Base-by-base conservation (phyloP, 371 early-diverging fungal species). In the Mortierella sp. region DNA sequence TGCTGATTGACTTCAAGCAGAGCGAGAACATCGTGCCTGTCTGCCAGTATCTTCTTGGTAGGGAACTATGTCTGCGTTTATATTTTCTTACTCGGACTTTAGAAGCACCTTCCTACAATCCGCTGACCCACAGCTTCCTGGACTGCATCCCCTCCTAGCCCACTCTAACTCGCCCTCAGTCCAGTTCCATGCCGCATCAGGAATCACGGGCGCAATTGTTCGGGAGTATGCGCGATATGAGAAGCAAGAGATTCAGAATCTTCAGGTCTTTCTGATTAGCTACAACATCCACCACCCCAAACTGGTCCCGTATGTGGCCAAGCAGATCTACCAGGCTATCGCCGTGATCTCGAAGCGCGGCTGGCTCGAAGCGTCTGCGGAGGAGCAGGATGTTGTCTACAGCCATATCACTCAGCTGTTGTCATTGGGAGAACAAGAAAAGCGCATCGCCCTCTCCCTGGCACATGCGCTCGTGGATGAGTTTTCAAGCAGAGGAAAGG, bases 321-420 rank as follows among this genome's bases (percentile, higher is more conserved):
- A 78, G 48, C 80, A 80, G 60, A 62, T 78, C 34, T 70, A 79
- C 32, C 79, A 80, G 42, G 73, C 70, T 15, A 78, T 83, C 39
- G 82, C 90, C 26, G 82, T 90, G 28, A 84, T 90, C 43, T 87
- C 86, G 12, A 91, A 91, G 69, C 84, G 91, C 30, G 87, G 89
- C 15, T 84, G 89, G 67, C 81, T 89, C 52, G 92, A 92, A 61
- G 81, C 80, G 12, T 52, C 85, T 3, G 75, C 79, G 34, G 57
- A 70, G 34, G 89, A 89, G 37, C 81, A 86, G 48, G 84, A 84
- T 56, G 63, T 83, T 14, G 83, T 90, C 31, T 81, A 87, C 51
- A 58, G 66, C 27, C 76, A 83, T 17, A 70, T 91, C 34, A 82
- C 81, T 3, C 85, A 87, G 8, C 70, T 90, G 6, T 49, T 89